Conservation (phyloP, 768 basidiomycete genomes). For the Candolleomyces eurysporus region DNA sequence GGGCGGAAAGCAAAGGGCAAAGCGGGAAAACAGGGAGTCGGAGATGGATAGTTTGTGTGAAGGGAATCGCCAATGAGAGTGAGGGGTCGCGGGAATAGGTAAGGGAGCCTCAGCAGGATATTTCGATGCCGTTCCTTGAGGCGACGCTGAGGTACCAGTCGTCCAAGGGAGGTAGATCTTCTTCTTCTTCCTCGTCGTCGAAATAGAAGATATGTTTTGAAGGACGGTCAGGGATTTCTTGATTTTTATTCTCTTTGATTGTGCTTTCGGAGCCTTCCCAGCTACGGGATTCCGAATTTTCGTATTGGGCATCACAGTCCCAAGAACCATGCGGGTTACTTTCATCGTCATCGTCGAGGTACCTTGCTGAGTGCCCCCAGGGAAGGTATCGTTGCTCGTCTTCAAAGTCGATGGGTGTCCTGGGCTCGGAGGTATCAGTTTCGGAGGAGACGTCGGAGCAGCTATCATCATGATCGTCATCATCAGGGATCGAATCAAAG, state of each 20-base stretch:
- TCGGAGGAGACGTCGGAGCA: conserved; percentile 13
- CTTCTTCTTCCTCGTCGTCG: conserved; percentile 22
- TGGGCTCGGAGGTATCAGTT: conserved; percentile 16
- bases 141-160: conserved; percentile 36
- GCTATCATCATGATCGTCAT: conserved; percentile 17
- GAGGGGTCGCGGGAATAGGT: not conserved
- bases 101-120: not conserved
- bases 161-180: conserved; percentile 39
- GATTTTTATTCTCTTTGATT: not conserved
- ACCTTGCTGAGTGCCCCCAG: conserved; percentile 6
- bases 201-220: conserved; percentile 9
- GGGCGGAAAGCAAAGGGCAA: not conserved
- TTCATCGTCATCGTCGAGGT: conserved; percentile 18
- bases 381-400: conserved; percentile 16
- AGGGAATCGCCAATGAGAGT: not conserved
- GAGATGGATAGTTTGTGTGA: not conserved
- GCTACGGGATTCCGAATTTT: not conserved
- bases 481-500: conserved; percentile 7
- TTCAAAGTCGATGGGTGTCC: conserved; percentile 20
- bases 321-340: conserved; percentile 5
- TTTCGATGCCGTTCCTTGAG: conserved; percentile 10
- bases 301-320: not conserved
- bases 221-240: conserved; percentile 1
- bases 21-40: not conserved
- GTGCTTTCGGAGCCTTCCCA: not conserved